Conservation (phyloP, 345 rosid species). For the Ricinus communis region DNA sequence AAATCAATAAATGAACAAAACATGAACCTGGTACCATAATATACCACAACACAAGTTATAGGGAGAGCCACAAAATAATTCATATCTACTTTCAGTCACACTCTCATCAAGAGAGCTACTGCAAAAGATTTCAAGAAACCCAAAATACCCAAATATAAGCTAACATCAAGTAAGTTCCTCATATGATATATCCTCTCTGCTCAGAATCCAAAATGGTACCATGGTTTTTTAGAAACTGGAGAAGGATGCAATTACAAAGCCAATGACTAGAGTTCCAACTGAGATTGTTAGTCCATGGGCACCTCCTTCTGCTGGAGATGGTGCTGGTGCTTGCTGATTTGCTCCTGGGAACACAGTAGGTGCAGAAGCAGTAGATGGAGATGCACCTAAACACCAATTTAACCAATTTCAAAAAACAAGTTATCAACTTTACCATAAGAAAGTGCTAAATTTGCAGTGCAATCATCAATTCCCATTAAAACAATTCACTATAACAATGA, state of each 20-base stretch:
- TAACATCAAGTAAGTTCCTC: slow-evolving; percentile 14
- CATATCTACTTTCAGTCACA: background rate
- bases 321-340: slow-evolving; percentile 27
- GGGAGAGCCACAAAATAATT: slow-evolving; percentile 12
- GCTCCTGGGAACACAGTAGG: slow-evolving; percentile 17
- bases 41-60: background rate
- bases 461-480: too few relatives aligned
- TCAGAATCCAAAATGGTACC: background rate
- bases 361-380: slow-evolving; percentile 27
- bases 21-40: background rate
- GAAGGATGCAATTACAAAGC: slow-evolving; percentile 21
- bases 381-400: slow-evolving; percentile 17
- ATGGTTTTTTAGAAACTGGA: slow-evolving; percentile 5
- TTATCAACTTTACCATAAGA: slow-evolving; percentile 1
- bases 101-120: slow-evolving; percentile 4
- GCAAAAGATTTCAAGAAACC: background rate
- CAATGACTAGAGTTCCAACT: slow-evolving; percentile 23
- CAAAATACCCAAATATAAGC: slow-evolving; percentile 3
- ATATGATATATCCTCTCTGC: slow-evolving; percentile 5
- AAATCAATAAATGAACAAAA: background rate
- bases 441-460: too few relatives aligned
- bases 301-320: slow-evolving; percentile 33
- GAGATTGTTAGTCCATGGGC: slow-evolving; percentile 22
- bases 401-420: background rate
- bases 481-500: too few relatives aligned